Percentiles rank a stretch among this genome's conserved stretches.
Evolutionary conservation across 768 basidiomycete genomes (phyloP).

Genomic region (Hygrocybe punicea): DNA sequence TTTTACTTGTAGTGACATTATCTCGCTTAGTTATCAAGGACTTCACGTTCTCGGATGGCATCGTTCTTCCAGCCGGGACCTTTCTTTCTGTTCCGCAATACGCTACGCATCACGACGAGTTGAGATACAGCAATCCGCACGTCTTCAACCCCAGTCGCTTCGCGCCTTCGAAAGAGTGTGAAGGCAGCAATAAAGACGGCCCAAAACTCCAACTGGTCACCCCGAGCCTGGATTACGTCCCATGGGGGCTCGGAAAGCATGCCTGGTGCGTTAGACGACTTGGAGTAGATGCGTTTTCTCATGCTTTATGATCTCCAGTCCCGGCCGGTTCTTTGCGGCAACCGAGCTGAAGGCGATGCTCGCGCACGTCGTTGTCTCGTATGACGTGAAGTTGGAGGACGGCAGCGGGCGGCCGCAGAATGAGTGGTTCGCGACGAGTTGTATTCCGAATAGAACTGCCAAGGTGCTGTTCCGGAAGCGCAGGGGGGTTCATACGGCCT

Average conservation of each 20-base stretch:
- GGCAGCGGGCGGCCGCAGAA: neutral
- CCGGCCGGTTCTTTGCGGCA: neutral
- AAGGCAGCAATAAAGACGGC: conserved; percentile 18
- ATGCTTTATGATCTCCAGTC: neutral
- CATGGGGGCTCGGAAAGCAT: conserved; percentile 13
- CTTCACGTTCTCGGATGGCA: conserved; percentile 39
- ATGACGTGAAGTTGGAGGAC: neutral
- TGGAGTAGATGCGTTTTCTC: neutral
- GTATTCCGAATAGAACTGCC: neutral
- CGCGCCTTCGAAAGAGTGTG: conserved; percentile 27
- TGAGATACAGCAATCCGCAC: conserved; percentile 29
- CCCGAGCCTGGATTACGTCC: conserved; percentile 31
- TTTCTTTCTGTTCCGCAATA: conserved; percentile 21
- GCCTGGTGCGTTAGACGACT: conserved; percentile 1
- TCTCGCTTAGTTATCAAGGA: conserved; percentile 31
- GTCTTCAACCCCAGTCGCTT: conserved; percentile 46
- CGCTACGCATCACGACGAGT: conserved; percentile 19
- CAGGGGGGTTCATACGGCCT: too few species aligned
- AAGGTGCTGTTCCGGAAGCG: neutral
- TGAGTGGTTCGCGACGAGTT: neutral
- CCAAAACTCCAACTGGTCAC: conserved; percentile 35
- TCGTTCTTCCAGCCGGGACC: conserved; percentile 34
- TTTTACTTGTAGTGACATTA: conserved; percentile 22
- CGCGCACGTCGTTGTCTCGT: neutral
- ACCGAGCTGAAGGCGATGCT: neutral